Evolutionary conservation across 257 asterid genomes (phyloP).

Genomic region (Lavandula angustifolia): DNA sequence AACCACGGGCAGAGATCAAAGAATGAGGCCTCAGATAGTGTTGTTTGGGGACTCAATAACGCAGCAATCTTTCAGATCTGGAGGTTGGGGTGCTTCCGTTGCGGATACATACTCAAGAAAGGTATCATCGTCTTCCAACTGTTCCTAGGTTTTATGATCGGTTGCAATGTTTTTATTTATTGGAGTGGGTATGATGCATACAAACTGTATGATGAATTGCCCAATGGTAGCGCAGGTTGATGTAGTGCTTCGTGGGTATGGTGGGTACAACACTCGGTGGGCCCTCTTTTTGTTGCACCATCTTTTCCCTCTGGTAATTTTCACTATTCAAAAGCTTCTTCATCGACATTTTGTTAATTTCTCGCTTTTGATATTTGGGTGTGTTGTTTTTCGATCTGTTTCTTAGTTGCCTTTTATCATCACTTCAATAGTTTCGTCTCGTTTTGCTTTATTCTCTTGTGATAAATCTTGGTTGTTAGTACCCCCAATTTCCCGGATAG

Average conservation of each 20-base stretch:
- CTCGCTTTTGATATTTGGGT: conserved; percentile 19
- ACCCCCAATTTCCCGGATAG: background rate
- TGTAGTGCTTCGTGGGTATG: conserved; percentile 83
- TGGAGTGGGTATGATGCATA: conserved; percentile 16
- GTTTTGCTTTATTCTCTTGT: background rate
- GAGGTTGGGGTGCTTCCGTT: conserved; percentile 95
- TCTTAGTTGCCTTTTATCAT: conserved; percentile 1
- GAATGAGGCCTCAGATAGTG: conserved; percentile 79
- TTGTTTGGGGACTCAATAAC: conserved; percentile 93
- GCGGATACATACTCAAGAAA: conserved; percentile 78
- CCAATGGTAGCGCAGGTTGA: conserved; percentile 59
- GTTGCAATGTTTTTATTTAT: background rate
- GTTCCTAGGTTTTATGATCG: background rate
- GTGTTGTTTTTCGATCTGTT: conserved; percentile 14
- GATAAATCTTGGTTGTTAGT: conserved; percentile 6
- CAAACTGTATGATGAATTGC: background rate
- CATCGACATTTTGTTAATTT: background rate
- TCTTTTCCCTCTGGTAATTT: conserved; percentile 71
- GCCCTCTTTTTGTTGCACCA: conserved; percentile 86
- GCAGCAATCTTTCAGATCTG: conserved; percentile 67
- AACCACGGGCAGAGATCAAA: background rate
- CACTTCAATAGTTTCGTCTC: background rate
- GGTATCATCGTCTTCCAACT: conserved; percentile 36
- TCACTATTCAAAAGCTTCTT: background rate
- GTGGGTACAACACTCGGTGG: conserved; percentile 95